Percentiles rank a stretch among this genome's conserved stretches.
Evolutionary conservation across 768 basidiomycete species (phyloP).

Genomic region (Nevesoporus exiguus): DNA sequence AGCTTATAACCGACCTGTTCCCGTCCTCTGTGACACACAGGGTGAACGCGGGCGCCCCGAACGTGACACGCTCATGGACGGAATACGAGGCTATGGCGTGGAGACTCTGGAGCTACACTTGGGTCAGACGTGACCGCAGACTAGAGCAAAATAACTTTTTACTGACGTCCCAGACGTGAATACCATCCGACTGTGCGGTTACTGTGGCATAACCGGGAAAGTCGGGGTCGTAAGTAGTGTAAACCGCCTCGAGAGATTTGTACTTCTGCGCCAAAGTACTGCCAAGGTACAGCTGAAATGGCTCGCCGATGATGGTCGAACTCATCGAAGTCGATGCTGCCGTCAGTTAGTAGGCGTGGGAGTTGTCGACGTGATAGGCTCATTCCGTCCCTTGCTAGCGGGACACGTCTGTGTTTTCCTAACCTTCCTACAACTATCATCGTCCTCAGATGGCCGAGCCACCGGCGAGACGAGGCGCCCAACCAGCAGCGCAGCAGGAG

Average conservation of each 20-base stretch:
- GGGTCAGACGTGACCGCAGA: slow-evolving; percentile 7
- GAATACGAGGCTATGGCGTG: slow-evolving; percentile 69
- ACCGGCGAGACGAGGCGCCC: slow-evolving; percentile 17
- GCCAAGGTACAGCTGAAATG: slow-evolving; percentile 28
- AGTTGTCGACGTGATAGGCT: slow-evolving; percentile 10
- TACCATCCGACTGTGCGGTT: slow-evolving; percentile 68
- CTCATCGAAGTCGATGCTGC: slow-evolving; percentile 24
- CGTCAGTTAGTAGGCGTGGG: slow-evolving; percentile 13
- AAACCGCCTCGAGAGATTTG: slow-evolving; percentile 14
- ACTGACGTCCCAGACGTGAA: slow-evolving; percentile 72
- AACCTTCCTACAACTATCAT: slow-evolving; percentile 1
- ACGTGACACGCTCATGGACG: slow-evolving; percentile 60
- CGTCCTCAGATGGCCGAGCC: slow-evolving; percentile 23
- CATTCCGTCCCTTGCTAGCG: neutral
- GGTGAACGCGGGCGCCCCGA: slow-evolving; percentile 57
- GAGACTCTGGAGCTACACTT: slow-evolving; percentile 53
- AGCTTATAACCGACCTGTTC: slow-evolving; percentile 45
- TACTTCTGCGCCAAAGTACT: slow-evolving; percentile 18
- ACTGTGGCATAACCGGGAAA: slow-evolving; percentile 61
- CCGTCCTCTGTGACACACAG: slow-evolving; percentile 33
- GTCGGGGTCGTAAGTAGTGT: slow-evolving; percentile 12
- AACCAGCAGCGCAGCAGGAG: slow-evolving; percentile 27
- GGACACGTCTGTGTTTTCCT: too few relatives aligned
- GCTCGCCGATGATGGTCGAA: slow-evolving; percentile 32
- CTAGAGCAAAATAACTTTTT: neutral